Evolutionary conservation across 108 stramenopile genomes (phyloP).

Genomic region (Chaetoceros tenuissimus): DNA sequence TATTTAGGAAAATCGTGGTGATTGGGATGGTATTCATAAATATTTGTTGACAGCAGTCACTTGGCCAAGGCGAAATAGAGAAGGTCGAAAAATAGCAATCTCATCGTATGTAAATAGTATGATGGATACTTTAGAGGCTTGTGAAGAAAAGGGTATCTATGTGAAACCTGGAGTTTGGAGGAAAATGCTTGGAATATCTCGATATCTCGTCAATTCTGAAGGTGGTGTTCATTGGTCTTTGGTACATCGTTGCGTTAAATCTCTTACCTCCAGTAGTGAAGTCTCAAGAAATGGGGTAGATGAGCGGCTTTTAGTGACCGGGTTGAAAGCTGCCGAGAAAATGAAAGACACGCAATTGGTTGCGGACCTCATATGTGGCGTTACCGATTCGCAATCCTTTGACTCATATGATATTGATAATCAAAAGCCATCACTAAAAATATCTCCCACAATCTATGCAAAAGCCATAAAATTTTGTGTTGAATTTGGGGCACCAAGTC

Average conservation of each 20-base stretch:
- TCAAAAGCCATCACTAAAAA: not conserved
- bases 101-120: not conserved
- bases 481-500: not conserved
- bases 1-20: not conserved
- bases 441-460: not conserved
- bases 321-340: not conserved
- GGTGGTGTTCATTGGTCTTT: not conserved
- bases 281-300: not conserved
- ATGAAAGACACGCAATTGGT: not conserved
- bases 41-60: not conserved
- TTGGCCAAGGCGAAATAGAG: not conserved
- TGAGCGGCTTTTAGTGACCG: not conserved
- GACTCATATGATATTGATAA: not conserved
- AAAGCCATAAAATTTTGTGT: not conserved
- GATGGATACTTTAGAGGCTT: not conserved
- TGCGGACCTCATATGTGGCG: not conserved
- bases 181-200: not conserved
- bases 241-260: not conserved
- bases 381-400: not conserved
- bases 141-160: not conserved
- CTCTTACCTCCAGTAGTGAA: not conserved
- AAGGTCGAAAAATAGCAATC: not conserved
- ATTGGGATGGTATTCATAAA: not conserved
- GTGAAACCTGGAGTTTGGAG: not conserved
- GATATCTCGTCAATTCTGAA: not conserved